phyloP scores from a whole-genome alignment of 345 rosid species.

The Gossypium anomalum region DNA sequence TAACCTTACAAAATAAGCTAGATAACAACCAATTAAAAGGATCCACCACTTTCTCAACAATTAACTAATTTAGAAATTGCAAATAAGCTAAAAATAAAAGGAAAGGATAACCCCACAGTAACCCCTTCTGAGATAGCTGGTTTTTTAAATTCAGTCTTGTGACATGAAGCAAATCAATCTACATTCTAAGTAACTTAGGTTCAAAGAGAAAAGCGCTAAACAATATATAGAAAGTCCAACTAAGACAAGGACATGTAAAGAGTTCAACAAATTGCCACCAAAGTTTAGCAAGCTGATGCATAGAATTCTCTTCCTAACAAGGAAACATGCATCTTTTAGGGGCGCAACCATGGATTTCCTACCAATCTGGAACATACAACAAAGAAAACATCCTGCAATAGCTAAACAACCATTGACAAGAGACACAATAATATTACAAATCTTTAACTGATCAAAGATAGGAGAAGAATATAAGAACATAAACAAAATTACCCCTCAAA shows the following conservation, averaged over 20 bases:
- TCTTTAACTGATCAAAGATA: not conserved
- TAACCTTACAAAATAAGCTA: not conserved
- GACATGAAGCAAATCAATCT: not conserved
- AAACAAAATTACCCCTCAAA: not conserved
- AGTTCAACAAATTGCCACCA: not conserved
- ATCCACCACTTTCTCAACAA: not conserved
- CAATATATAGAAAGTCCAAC: not conserved
- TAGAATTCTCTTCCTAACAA: not conserved
- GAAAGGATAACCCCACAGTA: not conserved
- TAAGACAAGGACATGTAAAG: not conserved
- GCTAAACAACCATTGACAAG: not conserved
- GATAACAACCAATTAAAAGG: not conserved
- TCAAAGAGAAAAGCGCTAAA: not conserved
- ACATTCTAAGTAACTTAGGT: not conserved
- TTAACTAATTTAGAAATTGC: not conserved
- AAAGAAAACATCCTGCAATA: not conserved
- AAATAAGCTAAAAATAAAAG: not conserved
- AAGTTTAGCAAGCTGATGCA: not conserved
- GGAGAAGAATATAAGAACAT: not conserved
- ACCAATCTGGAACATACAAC: not conserved
- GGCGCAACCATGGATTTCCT: not conserved
- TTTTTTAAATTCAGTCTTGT: not conserved
- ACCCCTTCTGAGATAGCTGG: not conserved
- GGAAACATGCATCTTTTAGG: not conserved
- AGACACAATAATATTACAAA: not conserved